phyloP scores from a whole-genome alignment of 2,329 filamentous ascomycete genomes.

The Hypoxylon sp. region DNA sequence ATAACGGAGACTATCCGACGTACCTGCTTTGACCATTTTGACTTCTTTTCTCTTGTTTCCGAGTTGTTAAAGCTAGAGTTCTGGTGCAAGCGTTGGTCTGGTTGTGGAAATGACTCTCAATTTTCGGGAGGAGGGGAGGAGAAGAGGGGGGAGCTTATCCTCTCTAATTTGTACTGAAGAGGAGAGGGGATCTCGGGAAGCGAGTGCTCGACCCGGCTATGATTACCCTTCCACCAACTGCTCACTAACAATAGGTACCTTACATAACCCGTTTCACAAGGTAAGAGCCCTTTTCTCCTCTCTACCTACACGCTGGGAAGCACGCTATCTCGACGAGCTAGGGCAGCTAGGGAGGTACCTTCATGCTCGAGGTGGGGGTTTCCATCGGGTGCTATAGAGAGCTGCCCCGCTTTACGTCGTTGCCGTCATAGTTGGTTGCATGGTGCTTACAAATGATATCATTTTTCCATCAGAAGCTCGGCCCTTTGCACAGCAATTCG shows the following conservation, averaged over 20 bases:
- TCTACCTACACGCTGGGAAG: slow-evolving; percentile 19
- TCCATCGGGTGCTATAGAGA: slow-evolving; percentile 24
- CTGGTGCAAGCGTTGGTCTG: slow-evolving; percentile 33
- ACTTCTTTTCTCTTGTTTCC: slow-evolving; percentile 62
- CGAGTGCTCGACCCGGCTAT: slow-evolving; percentile 25
- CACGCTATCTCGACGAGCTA: slow-evolving; percentile 26
- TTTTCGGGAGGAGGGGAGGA: slow-evolving; percentile 34
- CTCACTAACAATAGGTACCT: slow-evolving; percentile 25
- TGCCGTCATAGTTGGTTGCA: slow-evolving; percentile 49
- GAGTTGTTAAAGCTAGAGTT: slow-evolving; percentile 43
- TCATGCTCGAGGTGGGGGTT: slow-evolving; percentile 32
- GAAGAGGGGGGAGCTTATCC: slow-evolving; percentile 31
- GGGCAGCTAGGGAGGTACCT: slow-evolving; percentile 23
- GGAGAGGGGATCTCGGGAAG: slow-evolving; percentile 39
- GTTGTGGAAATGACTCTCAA: slow-evolving; percentile 22
- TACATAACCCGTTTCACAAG: slow-evolving; percentile 43
- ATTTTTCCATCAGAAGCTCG: slow-evolving; percentile 41
- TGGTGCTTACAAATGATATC: slow-evolving; percentile 54
- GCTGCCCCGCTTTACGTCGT: slow-evolving; percentile 47
- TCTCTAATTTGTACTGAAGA: slow-evolving; percentile 40
- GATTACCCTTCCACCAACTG: slow-evolving; percentile 18
- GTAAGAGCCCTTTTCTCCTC: slow-evolving; percentile 1
- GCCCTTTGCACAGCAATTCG: slow-evolving; percentile 29
- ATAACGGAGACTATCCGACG: slow-evolving; percentile 47
- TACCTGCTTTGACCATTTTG: slow-evolving; percentile 95